phyloP scores from a whole-genome alignment of 352 stramenopile genomes.

The Globisporangium viniferum region DNA sequence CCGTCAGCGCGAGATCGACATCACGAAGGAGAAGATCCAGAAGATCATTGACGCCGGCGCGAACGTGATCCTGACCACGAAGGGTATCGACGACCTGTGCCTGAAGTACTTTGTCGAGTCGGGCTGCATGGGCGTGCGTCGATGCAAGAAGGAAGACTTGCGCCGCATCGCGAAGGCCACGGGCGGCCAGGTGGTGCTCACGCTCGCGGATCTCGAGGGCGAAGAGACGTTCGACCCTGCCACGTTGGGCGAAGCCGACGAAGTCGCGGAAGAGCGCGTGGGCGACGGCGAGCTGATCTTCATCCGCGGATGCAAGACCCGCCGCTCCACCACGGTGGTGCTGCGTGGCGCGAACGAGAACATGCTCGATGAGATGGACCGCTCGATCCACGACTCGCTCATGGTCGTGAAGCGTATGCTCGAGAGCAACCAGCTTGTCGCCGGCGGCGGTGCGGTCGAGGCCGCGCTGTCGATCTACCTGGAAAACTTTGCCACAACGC shows the following conservation, averaged over 20 bases:
- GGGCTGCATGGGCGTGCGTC: conserved; percentile 94
- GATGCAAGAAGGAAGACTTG: conserved; percentile 98
- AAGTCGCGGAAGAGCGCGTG: conserved; percentile 96
- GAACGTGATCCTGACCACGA: conserved; percentile 99
- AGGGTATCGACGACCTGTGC: conserved; percentile 99
- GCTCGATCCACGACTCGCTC: conserved; percentile 97
- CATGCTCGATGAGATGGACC: conserved; percentile 99
- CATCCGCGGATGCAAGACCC: conserved; percentile 95
- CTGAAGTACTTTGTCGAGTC: conserved; percentile 99
- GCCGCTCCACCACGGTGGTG: conserved; percentile 95
- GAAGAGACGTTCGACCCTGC: conserved; percentile 95
- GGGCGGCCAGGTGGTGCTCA: conserved; percentile 95
- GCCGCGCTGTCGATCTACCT: conserved; percentile 97
- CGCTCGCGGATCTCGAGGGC: conserved; percentile 98
- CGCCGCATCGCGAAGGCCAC: conserved; percentile 98
- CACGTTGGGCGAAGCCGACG: conserved; percentile 90
- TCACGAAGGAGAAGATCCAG: conserved; percentile 99
- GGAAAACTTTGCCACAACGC: conserved; percentile 96
- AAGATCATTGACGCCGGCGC: conserved; percentile 98
- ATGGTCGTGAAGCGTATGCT: conserved; percentile 99
- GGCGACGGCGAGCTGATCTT: conserved; percentile 99
- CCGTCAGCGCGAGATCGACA: conserved; percentile 98
- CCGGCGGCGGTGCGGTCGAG: conserved; percentile 97
- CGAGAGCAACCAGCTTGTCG: conserved; percentile 98
- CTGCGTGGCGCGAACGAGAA: conserved; percentile 99